Percentiles rank a stretch among this genome's conserved stretches.
Conservation (phyloP, 2,329 filamentous ascomycete species). For the Botrytis fragariae region DNA sequence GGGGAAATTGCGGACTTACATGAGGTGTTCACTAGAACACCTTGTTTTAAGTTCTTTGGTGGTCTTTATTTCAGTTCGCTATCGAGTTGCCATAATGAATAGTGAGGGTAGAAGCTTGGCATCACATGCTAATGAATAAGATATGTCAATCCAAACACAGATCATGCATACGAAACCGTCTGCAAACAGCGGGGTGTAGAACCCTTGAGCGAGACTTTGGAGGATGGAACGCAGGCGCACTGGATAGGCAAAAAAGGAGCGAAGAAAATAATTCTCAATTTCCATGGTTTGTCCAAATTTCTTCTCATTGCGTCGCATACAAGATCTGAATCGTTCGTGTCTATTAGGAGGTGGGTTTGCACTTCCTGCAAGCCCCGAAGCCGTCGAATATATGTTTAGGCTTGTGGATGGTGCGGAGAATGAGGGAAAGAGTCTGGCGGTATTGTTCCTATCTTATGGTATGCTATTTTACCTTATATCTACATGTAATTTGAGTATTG, state of each 20-base stretch:
- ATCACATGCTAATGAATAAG: constrained; percentile 21
- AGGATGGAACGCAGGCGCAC: constrained; percentile 44
- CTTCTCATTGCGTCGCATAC: neutral
- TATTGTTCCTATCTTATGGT: constrained; percentile 57
- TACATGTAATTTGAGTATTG: neutral
- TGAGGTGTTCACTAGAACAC: neutral
- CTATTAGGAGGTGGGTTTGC: constrained; percentile 54
- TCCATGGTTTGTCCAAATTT: constrained; percentile 41
- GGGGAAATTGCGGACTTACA: neutral
- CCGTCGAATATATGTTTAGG: constrained; percentile 44
- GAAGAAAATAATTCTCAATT: constrained; percentile 46
- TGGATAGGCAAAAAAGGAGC: constrained; percentile 45
- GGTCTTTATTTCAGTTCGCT: neutral
- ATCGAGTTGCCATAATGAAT: neutral
- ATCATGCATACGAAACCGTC: constrained; percentile 28
- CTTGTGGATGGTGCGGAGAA: constrained; percentile 36
- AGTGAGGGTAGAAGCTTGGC: neutral
- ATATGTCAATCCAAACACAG: constrained; percentile 28
- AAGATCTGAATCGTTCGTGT: neutral
- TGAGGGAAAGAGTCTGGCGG: constrained; percentile 45
- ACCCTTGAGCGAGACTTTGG: constrained; percentile 31
- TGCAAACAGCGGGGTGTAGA: constrained; percentile 30
- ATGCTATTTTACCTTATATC: neutral
- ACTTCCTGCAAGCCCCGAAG: constrained; percentile 45
- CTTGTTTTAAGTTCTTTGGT: neutral